These are phyloP conservation scores for Phytophthora foliorum DNA, from an alignment of 352 stramenopile genomes.

Conservation along the genomic window DNA sequence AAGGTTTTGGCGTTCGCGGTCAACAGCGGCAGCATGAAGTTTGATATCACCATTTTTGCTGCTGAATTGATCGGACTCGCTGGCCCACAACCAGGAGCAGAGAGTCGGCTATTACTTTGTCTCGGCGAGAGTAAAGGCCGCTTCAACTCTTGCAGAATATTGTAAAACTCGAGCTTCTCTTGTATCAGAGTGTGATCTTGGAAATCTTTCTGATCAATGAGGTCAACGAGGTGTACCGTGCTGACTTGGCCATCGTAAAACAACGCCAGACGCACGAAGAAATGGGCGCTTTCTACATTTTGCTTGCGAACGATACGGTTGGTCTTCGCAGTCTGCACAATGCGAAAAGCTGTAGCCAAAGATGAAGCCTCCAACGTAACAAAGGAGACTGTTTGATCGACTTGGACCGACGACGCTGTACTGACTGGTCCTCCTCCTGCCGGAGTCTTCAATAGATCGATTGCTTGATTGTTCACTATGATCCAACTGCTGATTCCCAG, in stretches of 20 bases:
- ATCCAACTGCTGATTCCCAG: slow-evolving; percentile 80
- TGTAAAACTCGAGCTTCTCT: slow-evolving; percentile 73
- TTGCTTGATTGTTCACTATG: slow-evolving; percentile 69
- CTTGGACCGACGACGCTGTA: neutral
- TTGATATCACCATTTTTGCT: slow-evolving; percentile 54
- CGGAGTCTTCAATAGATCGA: slow-evolving; percentile 58
- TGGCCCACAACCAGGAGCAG: neutral
- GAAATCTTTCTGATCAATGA: slow-evolving; percentile 74
- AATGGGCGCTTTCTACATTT: slow-evolving; percentile 67
- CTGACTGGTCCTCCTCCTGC: slow-evolving; percentile 8
- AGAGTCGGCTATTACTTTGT: slow-evolving; percentile 12
- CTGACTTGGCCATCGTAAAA: slow-evolving; percentile 70
- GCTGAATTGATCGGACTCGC: neutral
- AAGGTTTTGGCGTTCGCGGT: slow-evolving; percentile 72
- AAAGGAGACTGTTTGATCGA: slow-evolving; percentile 46
- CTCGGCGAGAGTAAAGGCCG: slow-evolving; percentile 29
- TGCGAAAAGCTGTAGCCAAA: slow-evolving; percentile 54
- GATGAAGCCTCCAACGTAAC: slow-evolving; percentile 60
- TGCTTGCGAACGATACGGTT: slow-evolving; percentile 81
- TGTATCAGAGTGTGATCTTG: slow-evolving; percentile 47
- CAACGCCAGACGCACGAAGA: slow-evolving; percentile 77
- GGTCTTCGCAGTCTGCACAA: slow-evolving; percentile 76
- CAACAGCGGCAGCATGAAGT: slow-evolving; percentile 72
- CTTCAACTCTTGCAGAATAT: slow-evolving; percentile 61
- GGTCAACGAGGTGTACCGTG: slow-evolving; percentile 70